Base-by-base conservation (phyloP, 441 rosid species). In the Geranium incanum region DNA sequence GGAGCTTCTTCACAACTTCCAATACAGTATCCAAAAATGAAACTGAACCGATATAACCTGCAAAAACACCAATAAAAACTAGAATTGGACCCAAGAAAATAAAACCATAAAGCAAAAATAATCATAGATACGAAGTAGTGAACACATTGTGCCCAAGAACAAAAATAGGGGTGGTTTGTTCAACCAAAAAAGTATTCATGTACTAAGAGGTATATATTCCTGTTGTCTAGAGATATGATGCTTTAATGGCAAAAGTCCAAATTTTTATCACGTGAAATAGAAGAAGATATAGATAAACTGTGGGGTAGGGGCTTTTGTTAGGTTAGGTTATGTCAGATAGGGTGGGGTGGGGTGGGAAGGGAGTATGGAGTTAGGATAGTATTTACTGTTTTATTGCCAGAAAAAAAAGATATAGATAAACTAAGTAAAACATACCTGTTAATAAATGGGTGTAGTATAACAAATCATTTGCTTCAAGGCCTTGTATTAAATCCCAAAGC, bases 1-100 rank as follows among this genome's bases (percentile, higher is more conserved):
- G 99, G 75, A 95, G 98, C 90, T 91, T 93, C 52, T 84, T 67
- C 52, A 95, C 88, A 33, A 89, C 96, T 80, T 87, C 83, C 84
- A 95, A 83, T 55, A 95, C 74, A 23, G 88, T 83, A 81, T 87
- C 81, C 81, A 95, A 75, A 75, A 95, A 95, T 5, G 99, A 95
- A 77, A 87, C 95, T n/a, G 99, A 95, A 73, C 99, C 99, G 72
- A 95, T 93, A 78, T 95, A 95, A 71, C 98, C 99, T 92, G 86
- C 63, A 82, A 71, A 74, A 59, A 63, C 39, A 77, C 70, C 67
- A 76, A 3, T 1, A 73, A 36, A 37, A 68, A 69, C 23, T 59
- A 45, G 57, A 60, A 18, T 68, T 70, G 43, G 5, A 39, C 6
- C 43, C 63, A 5, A 19, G 8, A 60, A 70, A 73, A 68, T 3